phyloP scores from a whole-genome alignment of 2,329 filamentous ascomycete genomes.

The Thermochaetoides dissita region DNA sequence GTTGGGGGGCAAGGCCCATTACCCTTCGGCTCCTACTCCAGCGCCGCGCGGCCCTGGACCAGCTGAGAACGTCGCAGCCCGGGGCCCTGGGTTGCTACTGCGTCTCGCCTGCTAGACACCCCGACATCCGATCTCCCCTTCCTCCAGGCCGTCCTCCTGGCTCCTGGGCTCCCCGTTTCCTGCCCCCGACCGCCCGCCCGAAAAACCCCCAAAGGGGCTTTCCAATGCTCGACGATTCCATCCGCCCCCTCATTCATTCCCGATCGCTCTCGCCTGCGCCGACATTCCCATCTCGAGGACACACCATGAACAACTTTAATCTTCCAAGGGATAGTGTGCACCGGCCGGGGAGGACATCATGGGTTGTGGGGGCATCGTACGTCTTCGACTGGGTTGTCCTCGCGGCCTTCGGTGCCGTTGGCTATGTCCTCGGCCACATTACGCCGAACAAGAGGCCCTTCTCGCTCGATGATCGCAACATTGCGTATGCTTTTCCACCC shows the following conservation, averaged over 20 bases:
- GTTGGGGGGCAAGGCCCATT: no score
- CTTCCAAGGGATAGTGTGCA: slow-evolving; percentile 2
- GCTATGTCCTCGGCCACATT: slow-evolving; percentile 42
- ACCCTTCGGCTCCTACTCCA: no score
- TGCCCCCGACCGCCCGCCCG: no score
- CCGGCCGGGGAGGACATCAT: slow-evolving; percentile 11
- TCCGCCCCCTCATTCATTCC: slow-evolving; percentile 13
- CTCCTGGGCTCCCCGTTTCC: no score
- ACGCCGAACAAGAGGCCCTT: slow-evolving; percentile 58
- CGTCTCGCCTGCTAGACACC: no score
- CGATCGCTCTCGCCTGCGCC: slow-evolving; percentile 11
- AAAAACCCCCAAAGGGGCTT: neutral
- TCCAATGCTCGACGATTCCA: slow-evolving; percentile 18
- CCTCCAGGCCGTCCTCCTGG: no score
- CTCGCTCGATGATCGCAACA: slow-evolving; percentile 57
- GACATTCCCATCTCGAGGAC: slow-evolving; percentile 5
- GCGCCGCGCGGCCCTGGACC: no score
- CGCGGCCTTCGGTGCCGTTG: slow-evolving; percentile 43
- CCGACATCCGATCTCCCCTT: no score
- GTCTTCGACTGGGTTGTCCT: slow-evolving; percentile 62
- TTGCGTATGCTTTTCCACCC: slow-evolving; percentile 43
- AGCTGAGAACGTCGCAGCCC: no score
- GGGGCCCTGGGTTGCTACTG: no score
- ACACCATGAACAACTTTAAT: slow-evolving; percentile 11
- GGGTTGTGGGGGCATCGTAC: slow-evolving; percentile 47